These are phyloP conservation scores for Conidiobolus incongruus DNA, from an alignment of 371 early-diverging fungal species.

Conservation along the genomic window DNA sequence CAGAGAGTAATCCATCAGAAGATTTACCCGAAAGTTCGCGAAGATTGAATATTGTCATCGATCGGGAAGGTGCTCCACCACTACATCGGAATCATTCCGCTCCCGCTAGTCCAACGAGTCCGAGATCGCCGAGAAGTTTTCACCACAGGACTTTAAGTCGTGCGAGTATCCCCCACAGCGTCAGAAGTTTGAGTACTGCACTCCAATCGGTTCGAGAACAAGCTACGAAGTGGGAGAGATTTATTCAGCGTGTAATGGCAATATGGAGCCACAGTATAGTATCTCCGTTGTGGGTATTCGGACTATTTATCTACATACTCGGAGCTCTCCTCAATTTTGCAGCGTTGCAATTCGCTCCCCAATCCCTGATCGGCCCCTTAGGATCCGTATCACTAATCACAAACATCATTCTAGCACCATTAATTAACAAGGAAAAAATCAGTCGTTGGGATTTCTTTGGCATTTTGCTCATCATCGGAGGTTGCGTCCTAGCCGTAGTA, in stretches of 20 bases:
- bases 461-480: conserved; percentile 50
- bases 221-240: conserved; percentile 9
- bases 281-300: conserved; percentile 27
- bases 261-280: neutral
- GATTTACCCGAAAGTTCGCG: conserved; percentile 9
- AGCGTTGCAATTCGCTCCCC: conserved; percentile 67
- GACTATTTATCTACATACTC: conserved; percentile 37
- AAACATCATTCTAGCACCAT: conserved; percentile 64
- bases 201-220: conserved; percentile 9
- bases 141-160: no score
- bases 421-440: conserved; percentile 54
- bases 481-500: conserved; percentile 48
- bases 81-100: no score
- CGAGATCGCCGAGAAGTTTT: no score
- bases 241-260: conserved; percentile 6
- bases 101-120: no score
- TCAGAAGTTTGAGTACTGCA: conserved; percentile 7
- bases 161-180: no score
- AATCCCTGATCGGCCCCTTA: conserved; percentile 63
- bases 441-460: conserved; percentile 35
- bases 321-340: conserved; percentile 55
- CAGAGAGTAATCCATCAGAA: neutral
- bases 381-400: conserved; percentile 61
- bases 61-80: conserved; percentile 2
- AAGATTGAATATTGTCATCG: conserved; percentile 1